Evolutionary conservation across 108 stramenopile genomes (phyloP).

Genomic region (Asterionellopsis glacialis): DNA sequence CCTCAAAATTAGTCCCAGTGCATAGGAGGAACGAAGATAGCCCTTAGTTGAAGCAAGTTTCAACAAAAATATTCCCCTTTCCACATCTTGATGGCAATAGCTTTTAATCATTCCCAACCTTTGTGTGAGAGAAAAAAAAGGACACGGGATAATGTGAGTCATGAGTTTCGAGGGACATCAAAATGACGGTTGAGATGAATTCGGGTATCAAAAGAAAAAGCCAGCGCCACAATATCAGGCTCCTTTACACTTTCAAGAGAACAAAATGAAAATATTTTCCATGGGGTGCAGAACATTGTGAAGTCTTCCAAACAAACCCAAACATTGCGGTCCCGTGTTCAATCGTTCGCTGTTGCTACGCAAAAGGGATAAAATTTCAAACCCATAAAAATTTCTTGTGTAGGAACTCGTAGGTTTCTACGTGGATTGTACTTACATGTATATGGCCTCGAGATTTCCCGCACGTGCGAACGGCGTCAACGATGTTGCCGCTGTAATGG

Average conservation of each 20-base stretch:
- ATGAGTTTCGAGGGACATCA: constrained; percentile 1
- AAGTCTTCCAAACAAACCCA: too few relatives aligned
- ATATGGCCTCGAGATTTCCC: constrained; percentile 71
- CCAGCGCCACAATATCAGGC: constrained; percentile 1
- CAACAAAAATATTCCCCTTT: constrained; percentile 59
- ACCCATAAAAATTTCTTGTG: not conserved
- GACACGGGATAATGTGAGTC: not conserved
- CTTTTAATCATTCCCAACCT: constrained; percentile 77
- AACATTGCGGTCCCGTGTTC: too few relatives aligned
- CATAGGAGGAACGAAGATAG: constrained; percentile 60
- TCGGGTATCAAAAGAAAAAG: constrained; percentile 6
- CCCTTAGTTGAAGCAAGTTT: constrained; percentile 50
- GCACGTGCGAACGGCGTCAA: constrained; percentile 51
- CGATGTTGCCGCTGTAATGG: constrained; percentile 31
- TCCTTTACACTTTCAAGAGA: too few relatives aligned
- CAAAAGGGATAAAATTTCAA: not conserved
- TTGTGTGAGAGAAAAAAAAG: not conserved
- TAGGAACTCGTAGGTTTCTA: not conserved
- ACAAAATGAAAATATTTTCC: too few relatives aligned
- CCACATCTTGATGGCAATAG: constrained; percentile 75
- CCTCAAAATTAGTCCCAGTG: constrained; percentile 71
- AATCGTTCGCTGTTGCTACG: too few relatives aligned
- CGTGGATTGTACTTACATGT: constrained; percentile 56
- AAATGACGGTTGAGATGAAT: not conserved
- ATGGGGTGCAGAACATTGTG: too few relatives aligned